phyloP scores from a whole-genome alignment of 176 grass and related monocot species.

The Saccharum officinarum region DNA sequence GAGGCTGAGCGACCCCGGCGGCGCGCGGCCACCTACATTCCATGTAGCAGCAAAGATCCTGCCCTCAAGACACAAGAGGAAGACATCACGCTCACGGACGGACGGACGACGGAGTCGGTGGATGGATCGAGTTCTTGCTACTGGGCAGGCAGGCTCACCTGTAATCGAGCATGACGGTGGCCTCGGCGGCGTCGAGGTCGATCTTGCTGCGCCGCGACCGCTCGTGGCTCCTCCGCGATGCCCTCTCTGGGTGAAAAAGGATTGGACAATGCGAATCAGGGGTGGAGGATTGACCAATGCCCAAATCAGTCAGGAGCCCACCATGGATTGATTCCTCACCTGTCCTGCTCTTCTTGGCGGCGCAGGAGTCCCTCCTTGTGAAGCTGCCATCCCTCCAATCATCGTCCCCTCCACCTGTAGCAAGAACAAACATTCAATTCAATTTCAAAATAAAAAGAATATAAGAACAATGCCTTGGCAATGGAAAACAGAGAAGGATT shows the following conservation, averaged over 20 bases:
- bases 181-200: conserved; percentile 90
- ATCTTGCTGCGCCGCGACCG: conserved; percentile 81
- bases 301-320: not conserved
- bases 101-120: not conserved
- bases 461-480: not conserved
- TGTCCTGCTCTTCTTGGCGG: conserved; percentile 82
- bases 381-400: conserved; percentile 72
- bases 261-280: conserved; percentile 23
- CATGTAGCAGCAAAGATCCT: conserved; percentile 95
- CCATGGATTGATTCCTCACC: conserved; percentile 22
- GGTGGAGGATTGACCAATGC: not conserved
- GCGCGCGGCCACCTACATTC: conserved; percentile 88
- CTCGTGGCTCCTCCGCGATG: conserved; percentile 60
- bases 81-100: not conserved
- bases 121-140: not conserved
- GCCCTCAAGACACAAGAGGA: conserved; percentile 23
- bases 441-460: conserved; percentile 11
- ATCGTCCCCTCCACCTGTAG: conserved; percentile 56
- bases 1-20: conserved; percentile 66
- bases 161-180: conserved; percentile 83
- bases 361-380: conserved; percentile 64
- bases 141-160: conserved; percentile 34
- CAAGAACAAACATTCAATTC: not conserved
- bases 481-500: conserved; percentile 10
- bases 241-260: conserved; percentile 45